These are phyloP conservation scores for Fusarium sp. DNA, from an alignment of 2,329 filamentous ascomycete genomes.

Conservation along the genomic window DNA sequence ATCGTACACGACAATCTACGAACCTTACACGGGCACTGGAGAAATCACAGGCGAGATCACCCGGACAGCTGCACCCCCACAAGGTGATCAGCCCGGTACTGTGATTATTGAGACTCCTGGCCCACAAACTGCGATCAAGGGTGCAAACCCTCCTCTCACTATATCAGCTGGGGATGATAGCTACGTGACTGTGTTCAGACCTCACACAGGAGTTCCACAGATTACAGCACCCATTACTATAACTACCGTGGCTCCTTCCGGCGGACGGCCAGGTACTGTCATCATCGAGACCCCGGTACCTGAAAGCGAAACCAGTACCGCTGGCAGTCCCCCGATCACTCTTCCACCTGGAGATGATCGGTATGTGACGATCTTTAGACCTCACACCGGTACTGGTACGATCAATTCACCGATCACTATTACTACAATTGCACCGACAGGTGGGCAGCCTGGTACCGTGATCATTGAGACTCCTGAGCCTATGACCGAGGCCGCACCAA, in stretches of 20 bases:
- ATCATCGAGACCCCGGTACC: slow-evolving; percentile 26
- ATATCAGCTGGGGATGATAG: slow-evolving; percentile 15
- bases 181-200: slow-evolving; percentile 18
- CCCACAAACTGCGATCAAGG: slow-evolving; percentile 18
- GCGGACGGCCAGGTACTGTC: slow-evolving; percentile 13
- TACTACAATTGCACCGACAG: slow-evolving; percentile 18
- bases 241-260: slow-evolving; percentile 8
- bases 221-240: slow-evolving; percentile 17
- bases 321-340: slow-evolving; percentile 1
- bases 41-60: slow-evolving; percentile 18
- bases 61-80: slow-evolving; percentile 15
- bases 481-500: not conserved
- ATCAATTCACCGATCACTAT: slow-evolving; percentile 30
- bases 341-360: slow-evolving; percentile 15
- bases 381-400: slow-evolving; percentile 28
- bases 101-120: slow-evolving; percentile 31
- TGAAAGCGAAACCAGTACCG: not conserved
- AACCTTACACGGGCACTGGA: slow-evolving; percentile 23
- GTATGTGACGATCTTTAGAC: slow-evolving; percentile 36
- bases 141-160: slow-evolving; percentile 19
- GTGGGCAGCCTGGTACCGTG: slow-evolving; percentile 31
- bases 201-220: slow-evolving; percentile 2
- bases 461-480: slow-evolving; percentile 33
- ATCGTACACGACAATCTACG: slow-evolving; percentile 31
- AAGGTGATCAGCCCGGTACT: slow-evolving; percentile 25